Evolutionary conservation across 2,329 filamentous ascomycete species (phyloP).

Genomic region (Alternaria arbusti): DNA sequence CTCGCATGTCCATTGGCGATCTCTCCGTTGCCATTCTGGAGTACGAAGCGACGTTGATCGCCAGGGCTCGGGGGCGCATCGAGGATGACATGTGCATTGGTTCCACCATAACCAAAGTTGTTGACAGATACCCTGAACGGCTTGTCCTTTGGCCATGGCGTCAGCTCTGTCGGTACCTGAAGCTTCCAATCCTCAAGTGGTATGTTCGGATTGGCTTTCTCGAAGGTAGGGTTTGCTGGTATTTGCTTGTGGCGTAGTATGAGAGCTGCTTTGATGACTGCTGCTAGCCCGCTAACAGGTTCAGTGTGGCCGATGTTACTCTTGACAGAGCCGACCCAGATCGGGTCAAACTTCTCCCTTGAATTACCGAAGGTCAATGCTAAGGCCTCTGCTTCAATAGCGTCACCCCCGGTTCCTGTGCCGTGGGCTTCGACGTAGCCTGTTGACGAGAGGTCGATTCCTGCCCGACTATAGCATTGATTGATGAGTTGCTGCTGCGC

Average conservation of each 20-base stretch:
- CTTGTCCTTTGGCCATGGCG: constrained; percentile 11
- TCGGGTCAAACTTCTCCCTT: neutral
- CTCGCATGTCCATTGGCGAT: neutral
- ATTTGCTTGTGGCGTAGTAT: constrained; percentile 2
- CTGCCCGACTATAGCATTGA: neutral
- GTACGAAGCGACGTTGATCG: constrained; percentile 1
- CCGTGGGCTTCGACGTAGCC: constrained; percentile 32
- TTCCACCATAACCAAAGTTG: constrained; percentile 25
- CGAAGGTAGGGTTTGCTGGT: constrained; percentile 2
- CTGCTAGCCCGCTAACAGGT: constrained; percentile 5
- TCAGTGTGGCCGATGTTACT: constrained; percentile 10
- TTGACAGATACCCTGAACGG: constrained; percentile 12
- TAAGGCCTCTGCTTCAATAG: constrained; percentile 15
- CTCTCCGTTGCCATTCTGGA: neutral
- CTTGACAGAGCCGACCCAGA: constrained; percentile 13
- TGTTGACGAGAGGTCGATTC: constrained; percentile 4
- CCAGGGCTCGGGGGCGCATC: constrained; percentile 12
- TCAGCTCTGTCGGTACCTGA: constrained; percentile 3
- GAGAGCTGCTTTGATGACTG: constrained; percentile 4
- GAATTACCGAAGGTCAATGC: neutral
- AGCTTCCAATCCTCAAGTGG: neutral
- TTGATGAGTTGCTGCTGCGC: neutral
- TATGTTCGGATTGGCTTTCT: constrained; percentile 6
- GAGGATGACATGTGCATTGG: constrained; percentile 34
- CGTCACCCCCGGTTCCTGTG: constrained; percentile 59